A percentile compares a stretch with the other conserved stretches of the same genome.
Evolutionary conservation across 495 filamentous ascomycete species (phyloP).

Genomic region (Penicillium soppii): DNA sequence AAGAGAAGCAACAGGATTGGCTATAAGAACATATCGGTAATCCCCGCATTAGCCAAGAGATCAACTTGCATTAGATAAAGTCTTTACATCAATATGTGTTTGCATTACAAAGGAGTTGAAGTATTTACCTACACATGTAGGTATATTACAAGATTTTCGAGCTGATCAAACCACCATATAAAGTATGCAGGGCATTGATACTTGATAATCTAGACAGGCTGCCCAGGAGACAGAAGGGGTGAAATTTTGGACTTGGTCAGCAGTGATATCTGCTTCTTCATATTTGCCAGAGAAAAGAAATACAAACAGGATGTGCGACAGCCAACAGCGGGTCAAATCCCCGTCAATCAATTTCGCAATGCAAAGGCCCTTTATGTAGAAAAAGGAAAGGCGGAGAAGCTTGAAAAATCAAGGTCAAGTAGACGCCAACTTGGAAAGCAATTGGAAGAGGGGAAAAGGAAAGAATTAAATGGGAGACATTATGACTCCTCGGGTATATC

Average conservation of each 20-base stretch:
- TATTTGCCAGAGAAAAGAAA: conserved; percentile 23
- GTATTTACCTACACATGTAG: too few relatives aligned
- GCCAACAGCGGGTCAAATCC: conserved; percentile 21
- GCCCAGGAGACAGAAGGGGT: conserved; percentile 2
- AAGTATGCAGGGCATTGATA: conserved; percentile 9
- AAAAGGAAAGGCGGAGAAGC: conserved; percentile 3
- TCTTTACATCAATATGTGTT: too few relatives aligned
- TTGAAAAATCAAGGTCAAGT: conserved; percentile 10
- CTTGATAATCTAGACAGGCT: conserved; percentile 22
- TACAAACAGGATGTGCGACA: conserved; percentile 14
- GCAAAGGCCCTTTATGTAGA: conserved; percentile 22
- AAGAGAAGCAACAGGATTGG: too few relatives aligned
- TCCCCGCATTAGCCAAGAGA: conserved; percentile 25
- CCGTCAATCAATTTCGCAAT: conserved; percentile 27
- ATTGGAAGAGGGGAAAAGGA: conserved; percentile 12
- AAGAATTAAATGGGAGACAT: conserved; percentile 18
- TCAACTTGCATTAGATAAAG: conserved; percentile 18
- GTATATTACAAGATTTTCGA: too few relatives aligned
- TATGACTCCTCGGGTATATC: conserved; percentile 44
- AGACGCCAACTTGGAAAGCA: conserved; percentile 23
- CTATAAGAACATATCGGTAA: background rate
- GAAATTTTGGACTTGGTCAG: conserved; percentile 8
- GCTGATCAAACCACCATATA: too few relatives aligned
- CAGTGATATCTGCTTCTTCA: conserved; percentile 18
- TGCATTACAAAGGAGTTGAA: too few relatives aligned